These are phyloP conservation scores for Patellaria atrata DNA, from an alignment of 495 filamentous ascomycete genomes.

Conservation along the genomic window DNA sequence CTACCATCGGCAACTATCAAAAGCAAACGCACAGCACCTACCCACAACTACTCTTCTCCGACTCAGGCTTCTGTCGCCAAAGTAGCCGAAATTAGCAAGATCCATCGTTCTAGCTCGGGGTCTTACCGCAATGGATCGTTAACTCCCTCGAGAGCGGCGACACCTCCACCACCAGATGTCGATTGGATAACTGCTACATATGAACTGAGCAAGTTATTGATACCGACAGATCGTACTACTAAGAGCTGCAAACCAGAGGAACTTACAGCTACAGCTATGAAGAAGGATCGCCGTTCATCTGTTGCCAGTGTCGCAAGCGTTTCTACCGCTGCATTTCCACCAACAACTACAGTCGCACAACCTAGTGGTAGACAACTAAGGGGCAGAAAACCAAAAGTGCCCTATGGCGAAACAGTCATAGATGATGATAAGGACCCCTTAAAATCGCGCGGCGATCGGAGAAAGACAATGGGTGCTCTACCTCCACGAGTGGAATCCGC, in stretches of 20 bases:
- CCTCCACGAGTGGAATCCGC: constrained; percentile 11
- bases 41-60: constrained; percentile 54
- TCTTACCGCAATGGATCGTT: constrained; percentile 17
- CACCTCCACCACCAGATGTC: constrained; percentile 62
- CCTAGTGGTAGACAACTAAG: constrained; percentile 48
- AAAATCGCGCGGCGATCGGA: constrained; percentile 36
- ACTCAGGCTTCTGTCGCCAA: constrained; percentile 72
- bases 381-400: constrained; percentile 47
- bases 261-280: constrained; percentile 41
- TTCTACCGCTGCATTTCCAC: constrained; percentile 25
- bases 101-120: constrained; percentile 36
- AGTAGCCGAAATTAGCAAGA: constrained; percentile 42
- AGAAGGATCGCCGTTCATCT: constrained; percentile 45
- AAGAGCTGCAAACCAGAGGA: constrained; percentile 63
- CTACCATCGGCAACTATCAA: constrained; percentile 33
- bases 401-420: constrained; percentile 33
- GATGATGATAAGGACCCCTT: constrained; percentile 34
- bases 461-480: constrained; percentile 50
- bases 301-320: too few species aligned
- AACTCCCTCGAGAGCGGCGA: constrained; percentile 28
- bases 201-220: constrained; percentile 69
- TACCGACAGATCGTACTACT: constrained; percentile 57
- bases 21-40: constrained; percentile 36
- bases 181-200: constrained; percentile 68
- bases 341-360: constrained; percentile 25